Evolutionary conservation across 208 protist species (phyloP), one percentile per base, ranked within the genome.

Genomic region (Borovskyia barvae): DNA sequence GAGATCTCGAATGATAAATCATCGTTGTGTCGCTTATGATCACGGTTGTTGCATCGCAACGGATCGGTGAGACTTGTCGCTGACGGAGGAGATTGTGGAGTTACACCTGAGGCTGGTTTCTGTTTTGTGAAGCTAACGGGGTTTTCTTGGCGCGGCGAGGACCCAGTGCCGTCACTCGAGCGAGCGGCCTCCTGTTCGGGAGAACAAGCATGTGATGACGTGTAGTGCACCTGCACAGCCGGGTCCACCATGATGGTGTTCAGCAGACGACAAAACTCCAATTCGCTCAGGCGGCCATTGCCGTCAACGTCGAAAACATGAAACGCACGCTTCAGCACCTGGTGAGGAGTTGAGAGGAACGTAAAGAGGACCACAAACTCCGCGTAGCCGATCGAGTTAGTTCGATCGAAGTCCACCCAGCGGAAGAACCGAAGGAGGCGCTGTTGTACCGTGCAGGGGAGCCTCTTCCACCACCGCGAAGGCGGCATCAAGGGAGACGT

Each of bases 231-330:
- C 60, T 82, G 77, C 28, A 92, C 85, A 1, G 52, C 60, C 2
- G 77, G 75, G 43, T 92, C 85, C 22, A 88, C 72, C 77, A 88
- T 87, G 48, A 92, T 74, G 1, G 78, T 80, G 52, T 88, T 85
- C 11, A 92, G 24, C 12, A 92, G 41, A 9, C 66, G 46, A 11
- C 50, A 61, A 37, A 88, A 84, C 43, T 87, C 77, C 29, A 45
- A 24, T 35, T 71, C 63, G 43, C 62, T 76, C 22, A 92, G 66
- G 26, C 56, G 60, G 46, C 50, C 53, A 37, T 79, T 69, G 62
- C 72, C 69, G 47, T 80, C 73, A 12, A 70, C 40, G 47, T 82
- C 72, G 35, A 91, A 87, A 1, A 87, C 73, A 11, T 61, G 43
- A 68, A 92, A 92, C 25, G 85, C 85, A 14, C 62, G 55, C 52